Base-by-base conservation (phyloP, 2,329 filamentous ascomycete genomes). In the Fragosphaeria purpurea region DNA sequence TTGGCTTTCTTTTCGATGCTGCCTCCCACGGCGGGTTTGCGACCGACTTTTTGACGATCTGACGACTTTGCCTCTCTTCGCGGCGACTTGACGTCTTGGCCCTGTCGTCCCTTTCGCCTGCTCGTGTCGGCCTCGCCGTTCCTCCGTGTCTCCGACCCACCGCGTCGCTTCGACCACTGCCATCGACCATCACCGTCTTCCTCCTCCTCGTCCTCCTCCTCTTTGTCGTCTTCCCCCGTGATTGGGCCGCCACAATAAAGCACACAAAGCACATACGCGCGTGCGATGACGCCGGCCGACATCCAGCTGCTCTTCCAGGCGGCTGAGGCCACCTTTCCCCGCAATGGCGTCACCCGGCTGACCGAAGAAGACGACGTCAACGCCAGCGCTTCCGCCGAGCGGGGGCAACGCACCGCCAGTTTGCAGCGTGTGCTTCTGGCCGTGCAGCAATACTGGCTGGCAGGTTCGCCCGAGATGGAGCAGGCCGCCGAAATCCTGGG, bases 401-500 rank as follows among this genome's bases (percentile, higher is more conserved):
- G 22, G 22, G 2, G 2, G 22, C 55, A 51, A 38, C 56, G 60
- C 42, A 53, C 54, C 8, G 53, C 50, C 30, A 47, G 53, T 13
- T 57, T 79, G 12, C 59, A 61, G 7, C 61, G 62, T 0, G 66
- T 77, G 0, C 59, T 76, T 40, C 58, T 58, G 7, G 59, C 60
- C 3, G 69, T 70, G 12, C 63, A 67, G 45, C 58, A 70, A 13
- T 62, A 72, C 4, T 73, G 70, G 63, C 61, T 66, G 37, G 58
- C 70, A 6, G 62, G 64, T 1, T 68, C 66, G 0, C 56, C 63
- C 7, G 65, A 72, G 1, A 63, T 81, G 12, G 72, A 75, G 48
- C 50, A 58, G 2, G 64, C 76, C 40, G 72, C 73, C 2, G 71
- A 79, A 59, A 74, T 72, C 51, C 60, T 81, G 0, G 79, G 72